Evolutionary conservation across 441 rosid species (phyloP), one percentile per base, ranked within the genome.

Genomic region (Mallotus repandus): DNA sequence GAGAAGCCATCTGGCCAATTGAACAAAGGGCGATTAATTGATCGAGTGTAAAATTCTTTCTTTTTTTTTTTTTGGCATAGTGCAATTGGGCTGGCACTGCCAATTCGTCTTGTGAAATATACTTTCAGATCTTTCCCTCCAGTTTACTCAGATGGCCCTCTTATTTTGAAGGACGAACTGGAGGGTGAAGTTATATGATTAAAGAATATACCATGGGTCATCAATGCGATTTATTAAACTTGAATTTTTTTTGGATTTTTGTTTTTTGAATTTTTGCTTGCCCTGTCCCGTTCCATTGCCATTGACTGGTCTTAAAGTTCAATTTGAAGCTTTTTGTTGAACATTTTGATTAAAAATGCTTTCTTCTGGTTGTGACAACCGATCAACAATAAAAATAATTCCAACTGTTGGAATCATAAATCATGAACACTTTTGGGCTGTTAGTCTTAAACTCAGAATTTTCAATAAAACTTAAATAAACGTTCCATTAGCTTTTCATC

Each of bases 11-110:
- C 71, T 56, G 72, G 59, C 41, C 52, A 45, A 35, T 62, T 50
- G 64, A 63, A 15, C 63, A 15, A 8, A 45, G 74, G 73, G 65
- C 63, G 72, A 46, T 76, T 58, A 63, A 65, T 68, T 66, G 74
- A 78, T 66, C 9, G 59, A 66, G 58, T 69, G 74, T 73, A 75
- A 72, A 49, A 68, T 77, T 73, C 56, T 45, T 81, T 78, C 16
- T 77, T 68, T 38, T 6, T 38, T 38, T 38, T 38, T 38, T 38
- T 38, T 38, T 4, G 41, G 69, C 74, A n/a, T 68, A 35, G 74
- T 68, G 76, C 48, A 73, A 43, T 38, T 6, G 69, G 77, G 81
- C 74, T 16, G 49, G 5, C 48, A 1, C 29, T 74, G 79, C 73
- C 83, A 74, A 43, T 69, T 74, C 71, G 56, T 70, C 41, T 41